Evolutionary conservation across 1,139 yeast genomes (phyloP).

Genomic region (Debaryomyces coudertii): DNA sequence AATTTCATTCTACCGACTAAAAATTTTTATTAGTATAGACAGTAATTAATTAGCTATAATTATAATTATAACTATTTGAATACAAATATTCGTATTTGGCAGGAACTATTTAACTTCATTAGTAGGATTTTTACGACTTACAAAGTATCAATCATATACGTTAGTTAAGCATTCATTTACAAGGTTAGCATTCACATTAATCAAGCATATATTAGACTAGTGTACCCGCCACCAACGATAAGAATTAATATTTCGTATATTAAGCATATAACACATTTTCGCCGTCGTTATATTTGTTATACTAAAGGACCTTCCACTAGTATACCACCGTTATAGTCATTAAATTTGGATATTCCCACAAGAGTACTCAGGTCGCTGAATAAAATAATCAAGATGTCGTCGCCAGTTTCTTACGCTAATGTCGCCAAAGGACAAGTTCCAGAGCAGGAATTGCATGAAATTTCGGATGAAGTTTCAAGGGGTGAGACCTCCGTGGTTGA

Average conservation of each 20-base stretch:
- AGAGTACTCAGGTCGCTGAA: slow-evolving; percentile 1
- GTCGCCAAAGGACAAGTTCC: slow-evolving; percentile 26
- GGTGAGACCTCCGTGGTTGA: slow-evolving; percentile 4
- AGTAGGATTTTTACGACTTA: slow-evolving; percentile 2
- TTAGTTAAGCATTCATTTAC: slow-evolving; percentile 5
- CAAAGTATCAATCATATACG: not conserved
- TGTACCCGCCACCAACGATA: slow-evolving; percentile 7
- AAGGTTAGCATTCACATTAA: slow-evolving; percentile 5
- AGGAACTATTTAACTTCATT: slow-evolving; percentile 5
- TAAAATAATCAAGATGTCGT: slow-evolving; percentile 11
- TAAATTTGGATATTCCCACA: slow-evolving; percentile 1
- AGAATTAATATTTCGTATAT: not conserved
- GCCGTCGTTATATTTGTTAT: not conserved
- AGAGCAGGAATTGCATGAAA: slow-evolving; percentile 6
- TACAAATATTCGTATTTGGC: slow-evolving; percentile 7
- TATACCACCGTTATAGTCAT: slow-evolving; percentile 5
- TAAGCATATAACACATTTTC: slow-evolving; percentile 1
- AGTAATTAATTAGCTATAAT: slow-evolving; percentile 5
- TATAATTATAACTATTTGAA: slow-evolving; percentile 5
- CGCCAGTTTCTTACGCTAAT: slow-evolving; percentile 38
- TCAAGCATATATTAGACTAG: slow-evolving; percentile 7
- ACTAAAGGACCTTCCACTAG: not conserved
- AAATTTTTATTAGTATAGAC: slow-evolving; percentile 7
- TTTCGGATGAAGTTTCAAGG: slow-evolving; percentile 5
- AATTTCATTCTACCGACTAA: slow-evolving; percentile 9